A percentile compares a stretch with the other conserved stretches of the same genome.
Conservation (phyloP, 805 yeast genomes). For the Pichia scutulata region DNA sequence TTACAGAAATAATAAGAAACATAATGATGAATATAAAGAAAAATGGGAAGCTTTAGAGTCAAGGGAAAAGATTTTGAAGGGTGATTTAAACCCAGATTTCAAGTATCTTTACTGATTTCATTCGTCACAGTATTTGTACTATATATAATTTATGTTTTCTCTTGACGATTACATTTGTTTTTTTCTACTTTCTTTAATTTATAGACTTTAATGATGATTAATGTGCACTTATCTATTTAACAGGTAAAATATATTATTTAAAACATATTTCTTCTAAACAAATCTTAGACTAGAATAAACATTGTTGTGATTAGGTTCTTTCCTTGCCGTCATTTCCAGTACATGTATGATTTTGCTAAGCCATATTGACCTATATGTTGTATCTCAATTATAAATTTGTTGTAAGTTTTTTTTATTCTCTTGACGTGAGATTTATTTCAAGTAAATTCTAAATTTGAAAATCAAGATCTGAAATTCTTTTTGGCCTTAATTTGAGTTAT, state of each 20-base stretch:
- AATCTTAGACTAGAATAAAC: too few relatives aligned
- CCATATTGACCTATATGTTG: too few relatives aligned
- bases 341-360: too few relatives aligned
- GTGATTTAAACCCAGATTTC: slow-evolving; percentile 37
- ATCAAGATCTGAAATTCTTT: neutral
- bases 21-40: slow-evolving; percentile 22
- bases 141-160: neutral
- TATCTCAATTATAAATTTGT: too few relatives aligned
- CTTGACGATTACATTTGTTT: neutral
- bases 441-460: too few relatives aligned
- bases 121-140: neutral
- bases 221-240: neutral
- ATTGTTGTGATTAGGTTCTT: too few relatives aligned
- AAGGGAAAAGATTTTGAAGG: slow-evolving; percentile 26
- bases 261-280: too few relatives aligned
- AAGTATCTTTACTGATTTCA: slow-evolving; percentile 35
- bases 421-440: too few relatives aligned
- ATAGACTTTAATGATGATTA: neutral
- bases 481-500: neutral
- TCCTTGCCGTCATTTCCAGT: too few relatives aligned
- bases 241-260: neutral
- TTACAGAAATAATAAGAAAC: slow-evolving; percentile 31
- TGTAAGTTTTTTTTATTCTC: too few relatives aligned
- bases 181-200: neutral
- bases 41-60: slow-evolving; percentile 24